Evolutionary conservation across 768 basidiomycete genomes (phyloP).

Genomic region (Galerina marginata): DNA sequence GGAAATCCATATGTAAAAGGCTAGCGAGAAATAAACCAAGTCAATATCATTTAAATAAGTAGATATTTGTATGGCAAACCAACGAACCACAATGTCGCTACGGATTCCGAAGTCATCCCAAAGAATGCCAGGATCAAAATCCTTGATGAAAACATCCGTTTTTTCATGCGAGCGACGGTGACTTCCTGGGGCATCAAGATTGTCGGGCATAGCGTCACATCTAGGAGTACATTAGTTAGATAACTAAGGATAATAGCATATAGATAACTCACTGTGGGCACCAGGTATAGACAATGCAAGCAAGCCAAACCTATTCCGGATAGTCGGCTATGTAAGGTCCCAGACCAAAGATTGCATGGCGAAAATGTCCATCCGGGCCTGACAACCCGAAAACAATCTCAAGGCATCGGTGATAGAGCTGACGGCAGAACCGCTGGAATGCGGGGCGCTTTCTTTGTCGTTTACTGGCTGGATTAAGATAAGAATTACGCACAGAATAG

Average conservation of each 20-base stretch:
- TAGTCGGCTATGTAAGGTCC: constrained; percentile 44
- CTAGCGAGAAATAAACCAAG: constrained; percentile 18
- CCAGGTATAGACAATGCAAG: constrained; percentile 32
- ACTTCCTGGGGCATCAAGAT: constrained; percentile 21
- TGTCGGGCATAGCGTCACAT: constrained; percentile 23
- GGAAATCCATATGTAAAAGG: constrained; percentile 38
- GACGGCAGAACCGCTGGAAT: constrained; percentile 28
- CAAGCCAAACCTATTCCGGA: constrained; percentile 39
- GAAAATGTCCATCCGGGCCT: constrained; percentile 37
- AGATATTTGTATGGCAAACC: too few relatives aligned
- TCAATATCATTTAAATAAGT: neutral
- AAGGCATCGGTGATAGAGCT: constrained; percentile 32
- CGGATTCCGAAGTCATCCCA: constrained; percentile 42
- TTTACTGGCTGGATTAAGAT: constrained; percentile 25
- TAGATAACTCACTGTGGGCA: constrained; percentile 26
- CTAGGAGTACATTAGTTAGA: too few relatives aligned
- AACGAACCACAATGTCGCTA: constrained; percentile 13
- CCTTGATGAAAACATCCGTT: constrained; percentile 28
- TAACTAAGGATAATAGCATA: too few relatives aligned
- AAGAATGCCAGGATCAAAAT: constrained; percentile 29
- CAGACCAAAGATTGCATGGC: constrained; percentile 31
- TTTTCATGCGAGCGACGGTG: constrained; percentile 26
- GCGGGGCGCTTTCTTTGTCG: constrained; percentile 13
- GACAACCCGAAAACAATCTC: constrained; percentile 26
- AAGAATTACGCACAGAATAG: too few relatives aligned